phyloP scores from a whole-genome alignment of 2,329 filamentous ascomycete genomes.

The Byssothecium circinans region DNA sequence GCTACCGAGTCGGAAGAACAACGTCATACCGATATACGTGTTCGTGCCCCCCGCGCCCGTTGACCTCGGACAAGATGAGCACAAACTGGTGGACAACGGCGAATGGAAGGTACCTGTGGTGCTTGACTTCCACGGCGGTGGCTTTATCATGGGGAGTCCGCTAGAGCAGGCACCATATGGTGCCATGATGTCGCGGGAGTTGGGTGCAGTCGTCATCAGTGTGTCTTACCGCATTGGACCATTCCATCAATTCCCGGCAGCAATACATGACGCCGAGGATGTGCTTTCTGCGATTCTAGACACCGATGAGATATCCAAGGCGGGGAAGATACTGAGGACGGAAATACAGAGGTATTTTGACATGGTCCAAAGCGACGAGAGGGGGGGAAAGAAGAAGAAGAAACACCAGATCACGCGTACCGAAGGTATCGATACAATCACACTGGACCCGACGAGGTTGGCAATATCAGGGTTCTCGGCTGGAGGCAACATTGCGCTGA shows the following conservation, averaged over 20 bases:
- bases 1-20: slow-evolving; percentile 43
- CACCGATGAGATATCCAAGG: slow-evolving; percentile 32
- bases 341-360: slow-evolving; percentile 39
- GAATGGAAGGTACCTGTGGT: slow-evolving; percentile 45
- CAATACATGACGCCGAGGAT: slow-evolving; percentile 53
- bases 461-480: slow-evolving; percentile 50
- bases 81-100: slow-evolving; percentile 19
- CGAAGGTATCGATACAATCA: slow-evolving; percentile 25
- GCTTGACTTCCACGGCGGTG: slow-evolving; percentile 49
- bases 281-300: slow-evolving; percentile 49
- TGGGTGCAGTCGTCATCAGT: slow-evolving; percentile 48
- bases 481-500: slow-evolving; percentile 53
- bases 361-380: slow-evolving; percentile 25
- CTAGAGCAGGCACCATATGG: slow-evolving; percentile 52
- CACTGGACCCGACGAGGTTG: slow-evolving; percentile 45
- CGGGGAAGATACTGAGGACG: slow-evolving; percentile 35
- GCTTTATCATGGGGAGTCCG: slow-evolving; percentile 48
- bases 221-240: slow-evolving; percentile 54
- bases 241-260: slow-evolving; percentile 51
- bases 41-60: slow-evolving; percentile 45
- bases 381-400: slow-evolving; percentile 22
- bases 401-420: slow-evolving; percentile 22
- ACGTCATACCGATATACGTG: slow-evolving; percentile 45
- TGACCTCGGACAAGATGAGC: slow-evolving; percentile 23
- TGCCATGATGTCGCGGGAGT: slow-evolving; percentile 48